A percentile compares a stretch with the other conserved stretches of the same genome.
These are phyloP conservation scores for Stropharia rugosoannulata DNA, from an alignment of 768 basidiomycete species.

Conservation along the genomic window DNA sequence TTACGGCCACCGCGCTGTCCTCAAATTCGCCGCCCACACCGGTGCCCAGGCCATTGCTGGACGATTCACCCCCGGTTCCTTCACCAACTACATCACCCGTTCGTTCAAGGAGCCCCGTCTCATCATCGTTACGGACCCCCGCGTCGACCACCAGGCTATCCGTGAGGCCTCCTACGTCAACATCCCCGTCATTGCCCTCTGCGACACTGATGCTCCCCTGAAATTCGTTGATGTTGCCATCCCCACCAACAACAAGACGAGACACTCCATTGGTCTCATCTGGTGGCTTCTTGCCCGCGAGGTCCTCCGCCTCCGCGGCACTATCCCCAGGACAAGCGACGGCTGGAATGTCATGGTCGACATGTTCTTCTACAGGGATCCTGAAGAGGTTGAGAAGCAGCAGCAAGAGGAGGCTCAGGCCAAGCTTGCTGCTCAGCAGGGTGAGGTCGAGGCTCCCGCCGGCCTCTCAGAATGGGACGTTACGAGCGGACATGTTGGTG, in stretches of 20 bases:
- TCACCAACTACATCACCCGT: slow-evolving; percentile 99
- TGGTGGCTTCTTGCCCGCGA: slow-evolving; percentile 99
- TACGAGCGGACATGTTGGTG: slow-evolving; percentile 62
- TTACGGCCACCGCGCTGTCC: slow-evolving; percentile 98
- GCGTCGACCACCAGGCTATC: slow-evolving; percentile 99
- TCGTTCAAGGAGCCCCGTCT: slow-evolving; percentile 99
- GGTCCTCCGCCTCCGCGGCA: slow-evolving; percentile 93
- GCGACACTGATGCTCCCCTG: slow-evolving; percentile 97
- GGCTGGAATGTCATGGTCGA: slow-evolving; percentile 99
- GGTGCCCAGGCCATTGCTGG: slow-evolving; percentile 99
- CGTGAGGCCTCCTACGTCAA: slow-evolving; percentile 99
- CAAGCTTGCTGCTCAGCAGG: slow-evolving; percentile 66
- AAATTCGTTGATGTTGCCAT: slow-evolving; percentile 98
- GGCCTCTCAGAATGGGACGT: slow-evolving; percentile 71
- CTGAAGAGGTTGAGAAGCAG: slow-evolving; percentile 98
- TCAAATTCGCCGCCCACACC: slow-evolving; percentile 98
- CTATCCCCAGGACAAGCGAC: slow-evolving; percentile 86
- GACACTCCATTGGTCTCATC: slow-evolving; percentile 94
- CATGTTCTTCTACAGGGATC: slow-evolving; percentile 99
- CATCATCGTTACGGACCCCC: slow-evolving; percentile 97
- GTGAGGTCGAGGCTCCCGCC: slow-evolving; percentile 46
- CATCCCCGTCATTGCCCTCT: slow-evolving; percentile 99
- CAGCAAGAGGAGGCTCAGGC: slow-evolving; percentile 91
- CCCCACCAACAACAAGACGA: slow-evolving; percentile 99
- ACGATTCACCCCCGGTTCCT: slow-evolving; percentile 97